Evolutionary conservation across 345 rosid species (phyloP).

Genomic region (Lepidium sativum): DNA sequence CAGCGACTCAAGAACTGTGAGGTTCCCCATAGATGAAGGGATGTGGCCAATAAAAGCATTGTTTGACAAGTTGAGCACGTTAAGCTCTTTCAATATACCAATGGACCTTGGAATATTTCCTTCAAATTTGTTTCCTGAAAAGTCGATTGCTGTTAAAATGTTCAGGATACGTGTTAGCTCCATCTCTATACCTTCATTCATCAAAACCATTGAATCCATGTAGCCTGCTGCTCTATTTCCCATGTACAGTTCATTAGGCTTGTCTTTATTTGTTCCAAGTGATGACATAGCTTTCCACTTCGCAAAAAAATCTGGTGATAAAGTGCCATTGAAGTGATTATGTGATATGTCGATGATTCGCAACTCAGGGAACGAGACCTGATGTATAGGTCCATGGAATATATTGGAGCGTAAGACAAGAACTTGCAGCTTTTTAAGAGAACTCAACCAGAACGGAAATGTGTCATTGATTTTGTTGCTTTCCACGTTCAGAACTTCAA

Average conservation of each 20-base stretch:
- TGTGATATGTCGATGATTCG: not conserved
- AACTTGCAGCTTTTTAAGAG: slow-evolving; percentile 15
- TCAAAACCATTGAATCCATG: not conserved
- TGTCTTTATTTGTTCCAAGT: not conserved
- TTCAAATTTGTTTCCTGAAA: slow-evolving; percentile 12
- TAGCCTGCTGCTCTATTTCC: not conserved
- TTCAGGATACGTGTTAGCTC: not conserved
- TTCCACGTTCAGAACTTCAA: slow-evolving; percentile 14
- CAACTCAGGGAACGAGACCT: not conserved
- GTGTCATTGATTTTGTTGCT: slow-evolving; percentile 23
- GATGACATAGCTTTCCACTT: not conserved
- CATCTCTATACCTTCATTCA: not conserved
- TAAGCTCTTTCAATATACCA: slow-evolving; percentile 13
- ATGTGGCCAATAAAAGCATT: no score
- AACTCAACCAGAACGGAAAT: slow-evolving; percentile 34
- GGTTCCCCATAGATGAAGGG: no score
- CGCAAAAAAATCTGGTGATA: not conserved
- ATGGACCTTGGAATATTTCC: slow-evolving; percentile 22
- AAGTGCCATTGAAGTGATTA: not conserved
- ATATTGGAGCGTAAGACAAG: slow-evolving; percentile 35
- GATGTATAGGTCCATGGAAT: not conserved
- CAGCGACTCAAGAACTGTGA: no score
- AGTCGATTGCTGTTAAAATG: not conserved
- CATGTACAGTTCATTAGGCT: not conserved
- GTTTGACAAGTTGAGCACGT: slow-evolving; percentile 14